These are phyloP conservation scores for Claviceps paspali DNA, from an alignment of 2,329 filamentous ascomycete species.

Conservation along the genomic window DNA sequence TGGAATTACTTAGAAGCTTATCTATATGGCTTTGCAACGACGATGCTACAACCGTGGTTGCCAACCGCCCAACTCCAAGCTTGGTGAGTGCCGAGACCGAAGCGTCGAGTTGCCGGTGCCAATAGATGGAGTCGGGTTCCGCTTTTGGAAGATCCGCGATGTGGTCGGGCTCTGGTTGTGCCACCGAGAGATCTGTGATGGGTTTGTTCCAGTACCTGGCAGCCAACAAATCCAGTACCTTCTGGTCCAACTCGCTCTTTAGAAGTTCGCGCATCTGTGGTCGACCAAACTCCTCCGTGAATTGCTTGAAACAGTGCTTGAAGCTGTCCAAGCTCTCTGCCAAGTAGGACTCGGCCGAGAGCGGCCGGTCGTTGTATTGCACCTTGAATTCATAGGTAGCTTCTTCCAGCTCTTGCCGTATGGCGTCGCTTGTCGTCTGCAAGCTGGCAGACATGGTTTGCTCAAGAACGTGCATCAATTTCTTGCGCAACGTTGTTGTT, in stretches of 20 bases:
- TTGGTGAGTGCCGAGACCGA: constrained; percentile 85
- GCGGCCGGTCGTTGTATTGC: constrained; percentile 90
- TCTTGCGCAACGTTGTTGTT: constrained; percentile 76
- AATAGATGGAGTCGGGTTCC: constrained; percentile 72
- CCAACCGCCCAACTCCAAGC: constrained; percentile 79
- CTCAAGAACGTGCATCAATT: constrained; percentile 92
- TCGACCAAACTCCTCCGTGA: constrained; percentile 77
- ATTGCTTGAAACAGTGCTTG: constrained; percentile 95
- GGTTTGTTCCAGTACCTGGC: constrained; percentile 97
- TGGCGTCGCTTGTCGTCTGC: constrained; percentile 78
- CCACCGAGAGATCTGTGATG: constrained; percentile 60
- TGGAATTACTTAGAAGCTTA: constrained; percentile 60
- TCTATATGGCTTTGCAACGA: constrained; percentile 80
- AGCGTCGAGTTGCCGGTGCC: constrained; percentile 87
- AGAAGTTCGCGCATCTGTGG: constrained; percentile 78
- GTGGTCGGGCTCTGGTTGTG: constrained; percentile 52
- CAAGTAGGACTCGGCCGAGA: constrained; percentile 91
- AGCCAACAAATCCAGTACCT: constrained; percentile 82
- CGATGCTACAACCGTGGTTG: constrained; percentile 78
- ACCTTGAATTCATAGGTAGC: constrained; percentile 98
- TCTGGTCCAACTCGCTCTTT: constrained; percentile 86
- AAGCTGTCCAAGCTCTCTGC: constrained; percentile 91
- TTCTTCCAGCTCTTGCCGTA: constrained; percentile 88
- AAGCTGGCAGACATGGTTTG: constrained; percentile 93
- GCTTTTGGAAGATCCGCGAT: constrained; percentile 71